phyloP scores from a whole-genome alignment of 805 yeast genomes.

The Danielia reshetovae region DNA sequence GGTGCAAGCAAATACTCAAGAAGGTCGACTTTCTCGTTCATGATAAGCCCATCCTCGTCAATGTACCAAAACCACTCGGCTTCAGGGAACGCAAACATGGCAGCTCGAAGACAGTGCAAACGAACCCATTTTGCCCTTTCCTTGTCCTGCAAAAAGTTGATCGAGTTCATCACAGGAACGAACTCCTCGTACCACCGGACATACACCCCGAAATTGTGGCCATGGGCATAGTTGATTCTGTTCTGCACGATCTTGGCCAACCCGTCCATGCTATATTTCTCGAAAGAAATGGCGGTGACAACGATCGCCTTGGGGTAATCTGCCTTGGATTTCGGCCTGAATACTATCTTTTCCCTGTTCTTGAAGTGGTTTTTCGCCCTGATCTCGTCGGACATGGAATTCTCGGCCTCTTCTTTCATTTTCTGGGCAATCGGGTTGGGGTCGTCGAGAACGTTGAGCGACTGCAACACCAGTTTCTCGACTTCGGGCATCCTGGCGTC shows the following conservation, averaged over 20 bases:
- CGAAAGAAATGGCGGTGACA: constrained; percentile 78
- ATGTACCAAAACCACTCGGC: constrained; percentile 90
- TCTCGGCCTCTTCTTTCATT: constrained; percentile 45
- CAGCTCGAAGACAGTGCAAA: constrained; percentile 66
- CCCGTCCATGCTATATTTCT: constrained; percentile 54
- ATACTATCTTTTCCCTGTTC: constrained; percentile 61
- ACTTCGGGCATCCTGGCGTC: constrained; percentile 41
- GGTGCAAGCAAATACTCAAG: constrained; percentile 56
- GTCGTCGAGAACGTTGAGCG: constrained; percentile 44
- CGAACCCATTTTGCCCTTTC: constrained; percentile 61
- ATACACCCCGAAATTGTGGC: constrained; percentile 77
- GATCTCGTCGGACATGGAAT: constrained; percentile 38
- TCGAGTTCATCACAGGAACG: constrained; percentile 49
- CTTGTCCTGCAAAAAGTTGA: constrained; percentile 37
- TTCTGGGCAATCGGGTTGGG: constrained; percentile 30
- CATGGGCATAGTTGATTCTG: constrained; percentile 82
- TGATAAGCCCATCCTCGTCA: constrained; percentile 72
- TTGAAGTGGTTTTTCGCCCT: constrained; percentile 55
- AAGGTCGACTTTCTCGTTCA: constrained; percentile 64
- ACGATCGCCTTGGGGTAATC: constrained; percentile 64
- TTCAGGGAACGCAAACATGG: constrained; percentile 89
- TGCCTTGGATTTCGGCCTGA: constrained; percentile 28
- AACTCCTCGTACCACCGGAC: constrained; percentile 86
- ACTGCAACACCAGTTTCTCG: constrained; percentile 31
- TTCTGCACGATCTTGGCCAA: constrained; percentile 74